These are phyloP conservation scores for Globisporangium spiculum DNA, from an alignment of 352 stramenopile genomes.

Conservation along the genomic window DNA sequence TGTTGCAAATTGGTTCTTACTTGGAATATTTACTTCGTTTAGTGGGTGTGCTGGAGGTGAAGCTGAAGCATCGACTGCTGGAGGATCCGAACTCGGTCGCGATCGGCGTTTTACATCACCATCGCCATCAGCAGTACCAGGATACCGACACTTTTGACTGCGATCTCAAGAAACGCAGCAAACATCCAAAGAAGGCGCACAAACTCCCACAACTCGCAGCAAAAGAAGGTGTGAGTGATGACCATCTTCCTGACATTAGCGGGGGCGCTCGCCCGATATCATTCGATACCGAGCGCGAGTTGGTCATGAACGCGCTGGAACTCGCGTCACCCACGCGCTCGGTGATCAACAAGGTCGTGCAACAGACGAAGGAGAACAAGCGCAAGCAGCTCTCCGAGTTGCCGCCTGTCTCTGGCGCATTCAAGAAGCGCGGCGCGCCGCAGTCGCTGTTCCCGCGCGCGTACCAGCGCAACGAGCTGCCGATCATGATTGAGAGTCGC, in stretches of 20 bases:
- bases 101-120: conserved; percentile 34
- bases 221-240: not conserved
- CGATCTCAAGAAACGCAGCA: not conserved
- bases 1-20: not conserved
- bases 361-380: conserved; percentile 42
- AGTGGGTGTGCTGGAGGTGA: conserved; percentile 64
- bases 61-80: conserved; percentile 64
- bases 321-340: conserved; percentile 56
- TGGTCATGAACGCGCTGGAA: conserved; percentile 50
- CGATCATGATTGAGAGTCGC: conserved; percentile 63
- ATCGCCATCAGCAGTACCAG: not conserved
- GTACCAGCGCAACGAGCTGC: conserved; percentile 61
- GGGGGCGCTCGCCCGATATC: conserved; percentile 25
- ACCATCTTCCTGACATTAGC: not conserved
- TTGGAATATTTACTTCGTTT: not conserved
- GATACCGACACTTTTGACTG: not conserved
- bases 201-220: conserved; percentile 15
- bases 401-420: conserved; percentile 51
- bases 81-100: conserved; percentile 45
- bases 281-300: conserved; percentile 44
- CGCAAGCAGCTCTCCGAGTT: conserved; percentile 29
- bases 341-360: conserved; percentile 51
- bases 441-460: conserved; percentile 55
- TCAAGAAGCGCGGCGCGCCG: conserved; percentile 40
- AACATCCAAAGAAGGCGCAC: conserved; percentile 40